Base-by-base conservation (phyloP, 148 eudicot species). In the Rhododendron vialii region DNA sequence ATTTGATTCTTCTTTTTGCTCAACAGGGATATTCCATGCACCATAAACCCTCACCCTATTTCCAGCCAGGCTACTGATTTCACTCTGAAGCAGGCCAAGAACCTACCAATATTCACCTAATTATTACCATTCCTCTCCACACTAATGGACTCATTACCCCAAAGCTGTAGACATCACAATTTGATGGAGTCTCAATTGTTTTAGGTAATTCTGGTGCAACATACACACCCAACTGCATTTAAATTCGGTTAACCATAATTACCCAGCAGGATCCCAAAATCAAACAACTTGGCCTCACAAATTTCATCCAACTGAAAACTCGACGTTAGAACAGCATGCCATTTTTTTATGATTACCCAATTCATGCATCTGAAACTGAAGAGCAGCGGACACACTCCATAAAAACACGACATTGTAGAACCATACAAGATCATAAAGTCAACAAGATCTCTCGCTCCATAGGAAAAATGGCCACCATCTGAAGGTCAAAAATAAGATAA, bases 11-110 rank as follows among this genome's bases (percentile, higher is more conserved):
- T 55, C 22, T 51, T 51, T 51, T 51, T 55, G 61, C 61, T 55
- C 35, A 30, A 71, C 5, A 13, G 8, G 20, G 8, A 84, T 73
- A 41, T 41, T 43, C 63, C 45, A 28, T 26, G 55, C 87, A 81
- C 57, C 73, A 51, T 14, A 17, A n/a, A 77, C 24, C 73, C 75
- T n/a, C 79, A n/a, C 47, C 82, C 18, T 51, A 22, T 75, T 74
- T 35, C 69, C 85, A 75, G 55, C 75, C 53, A 67, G 80, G 30
- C 84, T 82, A 84, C 15, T 30, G 78, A 15, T 33, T 73, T 15
- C 43, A 35, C 78, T 33, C 43, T 73, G 78, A 73, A 74, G 78
- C 79, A 17, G 7, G n/a, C 79, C 79, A 7, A 75, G 11, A 35
- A 75, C 45, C 45, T 1, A 18, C 45, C 13, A 7, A 36, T 75